These are phyloP conservation scores for Ustilago vetiveriae DNA, from an alignment of 1,284 basidiomycete species.

Conservation along the genomic window DNA sequence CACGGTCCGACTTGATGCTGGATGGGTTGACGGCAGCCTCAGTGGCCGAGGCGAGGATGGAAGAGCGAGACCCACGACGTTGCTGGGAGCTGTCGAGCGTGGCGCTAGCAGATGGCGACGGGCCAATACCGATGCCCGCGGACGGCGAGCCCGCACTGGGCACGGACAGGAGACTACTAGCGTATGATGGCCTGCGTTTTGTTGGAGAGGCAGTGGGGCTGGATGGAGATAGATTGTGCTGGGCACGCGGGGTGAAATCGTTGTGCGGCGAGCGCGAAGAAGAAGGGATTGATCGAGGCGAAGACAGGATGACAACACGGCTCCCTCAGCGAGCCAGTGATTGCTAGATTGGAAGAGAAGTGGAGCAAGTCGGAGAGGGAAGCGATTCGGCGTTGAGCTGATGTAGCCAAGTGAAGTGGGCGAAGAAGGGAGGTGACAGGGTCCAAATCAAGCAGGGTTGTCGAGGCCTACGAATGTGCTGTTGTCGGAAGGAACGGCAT, in stretches of 20 bases:
- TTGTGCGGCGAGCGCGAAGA: conserved; percentile 24
- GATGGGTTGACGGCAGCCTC: conserved; percentile 16
- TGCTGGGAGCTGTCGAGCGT: conserved; percentile 15
- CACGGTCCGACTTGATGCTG: conserved; percentile 14
- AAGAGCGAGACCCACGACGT: conserved; percentile 40
- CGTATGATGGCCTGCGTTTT: conserved; percentile 15
- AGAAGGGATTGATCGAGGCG: conserved; percentile 30
- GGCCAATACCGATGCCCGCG: conserved; percentile 8
- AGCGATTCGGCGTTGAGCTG: too few species aligned
- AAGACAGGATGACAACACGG: conserved; percentile 30
- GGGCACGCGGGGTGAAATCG: conserved; percentile 22
- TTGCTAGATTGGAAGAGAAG: not conserved
- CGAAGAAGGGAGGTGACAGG: too few species aligned
- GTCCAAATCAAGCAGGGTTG: too few species aligned
- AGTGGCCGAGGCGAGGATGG: conserved; percentile 36
- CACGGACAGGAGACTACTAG: conserved; percentile 17
- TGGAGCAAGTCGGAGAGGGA: not conserved
- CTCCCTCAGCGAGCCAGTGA: conserved; percentile 11
- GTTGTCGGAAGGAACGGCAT: too few species aligned
- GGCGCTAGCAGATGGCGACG: conserved; percentile 2
- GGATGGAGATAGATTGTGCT: conserved; percentile 26
- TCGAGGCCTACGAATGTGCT: too few species aligned
- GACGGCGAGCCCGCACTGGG: conserved; percentile 15
- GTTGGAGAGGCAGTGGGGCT: conserved; percentile 12
- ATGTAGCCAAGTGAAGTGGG: too few species aligned